Base-by-base conservation (phyloP, 2,329 filamentous ascomycete genomes). In the Onygenales sp. region DNA sequence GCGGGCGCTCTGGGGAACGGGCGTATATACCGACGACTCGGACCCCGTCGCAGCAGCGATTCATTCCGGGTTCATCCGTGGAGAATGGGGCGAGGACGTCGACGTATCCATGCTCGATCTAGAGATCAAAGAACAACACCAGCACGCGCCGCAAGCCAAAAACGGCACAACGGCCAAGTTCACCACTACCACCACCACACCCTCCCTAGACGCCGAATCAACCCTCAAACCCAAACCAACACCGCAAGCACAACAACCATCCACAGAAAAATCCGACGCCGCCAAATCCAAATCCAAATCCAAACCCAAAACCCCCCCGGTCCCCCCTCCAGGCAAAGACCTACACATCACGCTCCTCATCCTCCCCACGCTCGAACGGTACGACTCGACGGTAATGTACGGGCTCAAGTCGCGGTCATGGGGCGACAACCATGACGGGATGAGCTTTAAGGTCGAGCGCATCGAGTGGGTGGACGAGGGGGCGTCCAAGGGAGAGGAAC, bases 21-120 rank as follows among this genome's bases (percentile, higher is more conserved):
- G 94, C 39, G 80, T 98, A 6, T 97, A 97, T 66, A 95, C 90
- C 0, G 93, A 98, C 61, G 93, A 98, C 69, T 95, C 90, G 0
- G 93, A 98, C 65, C 83, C 93, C 0, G 80, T 98, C 27, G 92
- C 90, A 0, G 91, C 92, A 2, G 92, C 91, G 55, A 92, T 98
- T 45, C 93, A 98, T 67, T 84, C 85, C 1, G 93, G 93, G 3
- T 97, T 90, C 84, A 86, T 98, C 60, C 84, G 85, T 43, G 92
- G 92, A 36, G 89, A 91, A 62, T 95, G 91, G 86, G 77, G 83
- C 4, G 83, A 90, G 6, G 86, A 89, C 38, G 80, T 93, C 1
- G 87, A 93, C 60, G 75, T 82, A 1, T 74, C 77, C 10, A 74
- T 92, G 69, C 75, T 95, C 9, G 77, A 80, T 57, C 69, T 77